These are phyloP conservation scores for Mycena albidolilacea DNA, from an alignment of 768 basidiomycete genomes.

Conservation along the genomic window DNA sequence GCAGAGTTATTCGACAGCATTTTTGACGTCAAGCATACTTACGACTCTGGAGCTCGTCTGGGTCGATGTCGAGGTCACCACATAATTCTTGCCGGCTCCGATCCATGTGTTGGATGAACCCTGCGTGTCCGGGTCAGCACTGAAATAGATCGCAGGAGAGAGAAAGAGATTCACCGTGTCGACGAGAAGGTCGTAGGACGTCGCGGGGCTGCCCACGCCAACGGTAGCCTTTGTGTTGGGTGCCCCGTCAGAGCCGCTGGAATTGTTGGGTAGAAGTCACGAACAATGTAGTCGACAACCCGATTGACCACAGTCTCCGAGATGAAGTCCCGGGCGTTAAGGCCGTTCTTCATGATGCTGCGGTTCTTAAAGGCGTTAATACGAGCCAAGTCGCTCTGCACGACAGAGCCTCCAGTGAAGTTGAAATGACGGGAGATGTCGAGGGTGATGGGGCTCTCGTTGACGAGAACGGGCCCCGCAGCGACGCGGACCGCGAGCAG, in stretches of 20 bases:
- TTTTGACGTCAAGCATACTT: too few species aligned
- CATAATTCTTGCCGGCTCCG: constrained; percentile 46
- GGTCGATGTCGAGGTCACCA: constrained; percentile 35
- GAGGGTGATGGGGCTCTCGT: too few species aligned
- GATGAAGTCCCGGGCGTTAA: constrained; percentile 53
- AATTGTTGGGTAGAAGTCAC: constrained; percentile 23
- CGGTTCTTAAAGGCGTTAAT: constrained; percentile 59
- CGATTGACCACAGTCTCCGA: constrained; percentile 56
- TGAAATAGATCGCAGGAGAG: too few species aligned
- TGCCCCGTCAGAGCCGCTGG: background rate
- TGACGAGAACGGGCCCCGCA: too few species aligned
- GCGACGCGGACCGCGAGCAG: too few species aligned
- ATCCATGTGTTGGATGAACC: constrained; percentile 74
- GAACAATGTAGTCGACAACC: constrained; percentile 42
- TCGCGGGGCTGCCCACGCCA: constrained; percentile 71
- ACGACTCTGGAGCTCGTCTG: constrained; percentile 60
- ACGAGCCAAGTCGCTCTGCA: constrained; percentile 52
- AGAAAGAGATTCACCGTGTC: constrained; percentile 67
- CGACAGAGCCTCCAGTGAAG: too few species aligned
- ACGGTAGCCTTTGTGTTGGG: constrained; percentile 51
- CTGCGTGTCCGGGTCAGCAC: too few species aligned
- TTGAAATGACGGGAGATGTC: too few species aligned
- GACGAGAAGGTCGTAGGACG: constrained; percentile 47
- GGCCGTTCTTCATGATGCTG: constrained; percentile 51
- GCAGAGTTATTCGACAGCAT: too few species aligned